Conservation (phyloP, 164 flowering plant species). For the Umbellularia californica region DNA sequence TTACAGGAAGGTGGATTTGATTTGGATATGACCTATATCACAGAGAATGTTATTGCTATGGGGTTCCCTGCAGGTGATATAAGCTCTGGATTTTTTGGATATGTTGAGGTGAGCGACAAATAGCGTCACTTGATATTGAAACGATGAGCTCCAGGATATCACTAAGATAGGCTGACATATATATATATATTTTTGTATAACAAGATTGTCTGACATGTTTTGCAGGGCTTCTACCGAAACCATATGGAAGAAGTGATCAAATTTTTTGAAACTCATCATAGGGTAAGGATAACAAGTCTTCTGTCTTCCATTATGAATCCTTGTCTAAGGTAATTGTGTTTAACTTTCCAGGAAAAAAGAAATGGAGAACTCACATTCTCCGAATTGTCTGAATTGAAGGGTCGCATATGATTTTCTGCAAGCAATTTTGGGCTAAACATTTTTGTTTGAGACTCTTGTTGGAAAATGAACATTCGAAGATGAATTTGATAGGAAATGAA, state of each 20-base stretch:
- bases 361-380: too few relatives aligned
- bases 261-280: conserved; percentile 93
- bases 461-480: too few relatives aligned
- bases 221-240: conserved; percentile 93
- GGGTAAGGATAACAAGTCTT: conserved; percentile 42
- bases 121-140: conserved; percentile 4
- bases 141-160: background rate
- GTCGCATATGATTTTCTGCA: too few relatives aligned
- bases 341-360: too few relatives aligned
- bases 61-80: conserved; percentile 99
- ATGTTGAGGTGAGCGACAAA: conserved; percentile 64
- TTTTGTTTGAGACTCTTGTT: too few relatives aligned
- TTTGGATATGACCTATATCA: conserved; percentile 97
- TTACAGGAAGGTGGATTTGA: conserved; percentile 97
- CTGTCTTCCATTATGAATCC: background rate
- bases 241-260: conserved; percentile 99
- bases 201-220: conserved; percentile 12
- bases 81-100: conserved; percentile 98
- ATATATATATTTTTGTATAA: too few relatives aligned
- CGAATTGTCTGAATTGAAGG: too few relatives aligned
- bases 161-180: conserved; percentile 9
- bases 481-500: too few relatives aligned
- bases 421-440: too few relatives aligned
- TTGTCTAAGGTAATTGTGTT: background rate
- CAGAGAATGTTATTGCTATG: conserved; percentile 98